Conservation (phyloP, 1,284 basidiomycete genomes). For the Hypsizygus ulmarius region DNA sequence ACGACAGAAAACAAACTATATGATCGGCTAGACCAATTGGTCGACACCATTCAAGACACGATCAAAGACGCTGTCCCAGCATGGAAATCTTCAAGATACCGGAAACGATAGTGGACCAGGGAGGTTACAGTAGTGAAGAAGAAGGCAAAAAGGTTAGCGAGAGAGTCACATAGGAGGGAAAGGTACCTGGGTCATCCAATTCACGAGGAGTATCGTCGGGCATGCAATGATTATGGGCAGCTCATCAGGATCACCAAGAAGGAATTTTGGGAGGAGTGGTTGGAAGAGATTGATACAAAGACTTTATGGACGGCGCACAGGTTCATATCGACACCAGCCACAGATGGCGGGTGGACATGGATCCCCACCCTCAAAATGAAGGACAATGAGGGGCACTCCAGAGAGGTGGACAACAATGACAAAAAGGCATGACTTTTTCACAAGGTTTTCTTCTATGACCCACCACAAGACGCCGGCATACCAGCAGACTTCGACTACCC, state of each 20-base stretch:
- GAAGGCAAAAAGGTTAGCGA: conserved; percentile 5
- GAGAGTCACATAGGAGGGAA: neutral
- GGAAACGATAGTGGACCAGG: conserved; percentile 27
- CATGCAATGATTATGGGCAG: conserved; percentile 16
- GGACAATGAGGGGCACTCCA: conserved; percentile 5
- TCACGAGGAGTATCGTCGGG: conserved; percentile 13
- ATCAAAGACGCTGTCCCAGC: conserved; percentile 22
- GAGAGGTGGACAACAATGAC: conserved; percentile 14
- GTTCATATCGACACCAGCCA: conserved; percentile 22
- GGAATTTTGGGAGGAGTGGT: conserved; percentile 30
- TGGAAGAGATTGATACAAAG: conserved; percentile 19
- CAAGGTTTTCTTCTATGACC: conserved; percentile 20
- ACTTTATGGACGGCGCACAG: conserved; percentile 28
- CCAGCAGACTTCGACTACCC: conserved; percentile 21
- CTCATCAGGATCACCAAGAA: conserved; percentile 21
- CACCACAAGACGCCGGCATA: conserved; percentile 6
- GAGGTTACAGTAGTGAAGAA: conserved; percentile 15
- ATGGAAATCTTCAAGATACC: conserved; percentile 13
- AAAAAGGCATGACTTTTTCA: conserved; percentile 19
- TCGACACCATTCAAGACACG: conserved; percentile 12
- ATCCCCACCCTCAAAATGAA: conserved; percentile 26
- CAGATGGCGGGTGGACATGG: conserved; percentile 23
- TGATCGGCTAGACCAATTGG: conserved; percentile 10
- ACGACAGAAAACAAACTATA: neutral
- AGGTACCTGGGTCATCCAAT: neutral